These are phyloP conservation scores for Syzygium jambos DNA, from an alignment of 345 rosid genomes.

Conservation along the genomic window DNA sequence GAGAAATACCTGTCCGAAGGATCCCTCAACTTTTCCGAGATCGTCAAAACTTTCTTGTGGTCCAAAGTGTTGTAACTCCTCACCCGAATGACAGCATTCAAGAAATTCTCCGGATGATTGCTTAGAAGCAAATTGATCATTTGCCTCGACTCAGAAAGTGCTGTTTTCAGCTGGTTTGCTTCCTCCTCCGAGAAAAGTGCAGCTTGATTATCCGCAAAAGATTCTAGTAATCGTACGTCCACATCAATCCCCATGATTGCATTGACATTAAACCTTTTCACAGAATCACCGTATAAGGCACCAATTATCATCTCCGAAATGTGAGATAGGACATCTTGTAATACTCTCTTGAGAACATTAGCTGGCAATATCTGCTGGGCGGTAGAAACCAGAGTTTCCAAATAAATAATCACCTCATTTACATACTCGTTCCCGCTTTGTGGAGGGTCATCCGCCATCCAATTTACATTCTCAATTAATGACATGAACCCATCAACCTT, in stretches of 20 bases:
- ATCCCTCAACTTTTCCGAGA: slow-evolving; percentile 87
- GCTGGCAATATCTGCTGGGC: slow-evolving; percentile 94
- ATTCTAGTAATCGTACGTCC: slow-evolving; percentile 74
- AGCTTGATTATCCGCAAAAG: slow-evolving; percentile 74
- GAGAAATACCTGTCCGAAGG: slow-evolving; percentile 85
- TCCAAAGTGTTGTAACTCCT: slow-evolving; percentile 79
- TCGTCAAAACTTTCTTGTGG: slow-evolving; percentile 62
- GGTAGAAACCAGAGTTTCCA: slow-evolving; percentile 87
- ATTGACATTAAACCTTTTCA: slow-evolving; percentile 70
- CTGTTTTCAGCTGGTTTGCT: slow-evolving; percentile 66
- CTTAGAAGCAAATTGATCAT: slow-evolving; percentile 76
- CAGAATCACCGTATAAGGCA: slow-evolving; percentile 54
- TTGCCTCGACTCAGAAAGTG: slow-evolving; percentile 78
- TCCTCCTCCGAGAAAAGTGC: slow-evolving; percentile 68
- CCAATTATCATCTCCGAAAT: slow-evolving; percentile 81
- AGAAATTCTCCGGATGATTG: slow-evolving; percentile 81
- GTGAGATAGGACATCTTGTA: slow-evolving; percentile 76
- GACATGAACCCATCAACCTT: slow-evolving; percentile 93
- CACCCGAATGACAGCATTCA: slow-evolving; percentile 83
- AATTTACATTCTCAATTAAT: slow-evolving; percentile 86
- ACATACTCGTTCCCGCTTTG: slow-evolving; percentile 89
- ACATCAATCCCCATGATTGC: slow-evolving; percentile 79
- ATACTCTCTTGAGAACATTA: slow-evolving; percentile 67
- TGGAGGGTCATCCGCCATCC: slow-evolving; percentile 81
- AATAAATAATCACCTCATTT: slow-evolving; percentile 85